Base-by-base conservation (phyloP, 1,284 basidiomycete genomes). In the Trametes versicolor region DNA sequence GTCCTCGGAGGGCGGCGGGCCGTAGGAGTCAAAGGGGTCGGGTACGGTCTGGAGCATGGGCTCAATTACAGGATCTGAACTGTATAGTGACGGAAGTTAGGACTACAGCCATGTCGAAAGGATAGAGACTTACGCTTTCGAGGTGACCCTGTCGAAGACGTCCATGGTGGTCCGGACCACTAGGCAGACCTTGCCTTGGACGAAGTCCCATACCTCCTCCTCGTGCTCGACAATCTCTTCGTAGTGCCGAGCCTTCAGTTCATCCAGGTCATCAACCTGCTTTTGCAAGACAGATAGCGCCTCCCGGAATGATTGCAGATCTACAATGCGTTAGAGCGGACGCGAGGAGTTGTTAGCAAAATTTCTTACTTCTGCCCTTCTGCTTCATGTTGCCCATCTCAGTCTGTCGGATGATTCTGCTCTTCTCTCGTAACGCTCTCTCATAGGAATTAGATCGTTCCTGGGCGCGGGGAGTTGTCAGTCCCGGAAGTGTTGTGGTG, bases 11-110 rank as follows among this genome's bases (percentile, higher is more conserved):
- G 92, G 93, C 2, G 92, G 89, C 17, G 94, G 93, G 12, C 95
- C 95, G 73, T 98, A 98, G 0, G 93, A 87, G 71, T 97, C 94
- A 69, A 98, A 98, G 25, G 96, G 95, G 77, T 98, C 96, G 13
- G 95, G 96, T 51, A 97, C 88, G 8, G 90, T 86, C 74, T 95
- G 91, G 3, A 98, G 83, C 86, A 98, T 92, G 4, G 92, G 92
- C 76, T 98, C 96, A 65, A 98, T 88, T 58, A 96, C 85, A 29
- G 95, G 94, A 78, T 98, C 96, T 66, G 91, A 93, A 55, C 93
- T 94, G 65, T 29, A 62, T 36, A 34, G 25, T n/a, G 27, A 36
- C 21, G 32, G 65, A 63, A 15, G 37, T 39, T 3, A 23, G 41
- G 23, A n/a, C n/a, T 15, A 52, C 19, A 51, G 29, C 17, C 4